Conservation (phyloP, 2,329 filamentous ascomycete genomes). For the Nothopassalora personata region DNA sequence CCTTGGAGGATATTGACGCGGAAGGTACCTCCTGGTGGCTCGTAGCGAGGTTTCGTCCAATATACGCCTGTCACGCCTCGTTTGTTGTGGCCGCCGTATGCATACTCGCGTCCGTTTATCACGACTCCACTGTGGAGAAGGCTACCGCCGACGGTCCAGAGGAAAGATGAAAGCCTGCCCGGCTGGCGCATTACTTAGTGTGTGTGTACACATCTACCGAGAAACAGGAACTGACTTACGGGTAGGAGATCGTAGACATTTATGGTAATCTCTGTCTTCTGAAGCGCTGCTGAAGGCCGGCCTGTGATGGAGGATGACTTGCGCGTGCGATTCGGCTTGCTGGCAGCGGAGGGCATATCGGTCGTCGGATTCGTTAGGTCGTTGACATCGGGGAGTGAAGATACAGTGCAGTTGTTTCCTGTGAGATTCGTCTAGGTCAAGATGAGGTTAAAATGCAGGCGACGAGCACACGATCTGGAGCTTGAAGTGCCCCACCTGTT, state of each 20-base stretch:
- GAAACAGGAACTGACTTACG: slow-evolving; percentile 18
- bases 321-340: slow-evolving; percentile 9
- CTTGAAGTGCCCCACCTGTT: neutral
- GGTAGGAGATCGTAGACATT: slow-evolving; percentile 37
- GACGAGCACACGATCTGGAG: neutral
- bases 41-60: slow-evolving; percentile 64
- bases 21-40: slow-evolving; percentile 74
- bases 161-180: slow-evolving; percentile 65
- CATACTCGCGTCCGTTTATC: slow-evolving; percentile 74
- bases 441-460: neutral
- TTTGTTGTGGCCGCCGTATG: slow-evolving; percentile 75
- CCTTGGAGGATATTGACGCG: slow-evolving; percentile 70
- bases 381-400: neutral
- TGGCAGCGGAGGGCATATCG: slow-evolving; percentile 4
- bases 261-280: slow-evolving; percentile 33
- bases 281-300: slow-evolving; percentile 3
- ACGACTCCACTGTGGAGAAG: slow-evolving; percentile 80
- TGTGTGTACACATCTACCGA: neutral
- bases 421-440: neutral
- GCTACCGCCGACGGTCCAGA: slow-evolving; percentile 73
- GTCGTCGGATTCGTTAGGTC: neutral
- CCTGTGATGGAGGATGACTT: slow-evolving; percentile 12
- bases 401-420: neutral
- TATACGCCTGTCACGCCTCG: slow-evolving; percentile 71
- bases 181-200: slow-evolving; percentile 47